Conservation (phyloP, 202 grass and related monocot species). For the Elaeis oleifera region DNA sequence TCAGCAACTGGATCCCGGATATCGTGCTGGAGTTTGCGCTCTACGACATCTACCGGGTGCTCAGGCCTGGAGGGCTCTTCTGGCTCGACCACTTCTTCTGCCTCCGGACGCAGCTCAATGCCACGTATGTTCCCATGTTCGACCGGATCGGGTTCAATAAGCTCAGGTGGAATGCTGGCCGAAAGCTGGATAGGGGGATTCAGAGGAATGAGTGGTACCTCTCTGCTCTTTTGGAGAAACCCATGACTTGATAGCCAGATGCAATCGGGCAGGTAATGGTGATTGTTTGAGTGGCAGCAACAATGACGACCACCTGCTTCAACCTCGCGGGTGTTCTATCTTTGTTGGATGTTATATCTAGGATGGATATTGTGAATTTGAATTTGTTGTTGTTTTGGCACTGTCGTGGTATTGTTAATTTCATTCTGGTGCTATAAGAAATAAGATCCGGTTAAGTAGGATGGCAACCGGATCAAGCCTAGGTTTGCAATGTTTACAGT, state of each 20-base stretch:
- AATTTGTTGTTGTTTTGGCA: too few species aligned
- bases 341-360: too few species aligned
- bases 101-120: constrained; percentile 9
- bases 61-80: constrained; percentile 58
- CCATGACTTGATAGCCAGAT: neutral
- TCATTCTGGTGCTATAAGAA: too few species aligned
- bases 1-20: constrained; percentile 35
- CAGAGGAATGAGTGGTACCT: constrained; percentile 19
- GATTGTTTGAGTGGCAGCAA: too few species aligned
- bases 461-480: too few species aligned
- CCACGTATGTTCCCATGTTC: constrained; percentile 13
- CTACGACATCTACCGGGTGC: constrained; percentile 60
- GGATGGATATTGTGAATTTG: too few species aligned
- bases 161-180: constrained; percentile 8
- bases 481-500: too few species aligned
- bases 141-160: constrained; percentile 5
- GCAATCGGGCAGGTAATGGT: too few species aligned
- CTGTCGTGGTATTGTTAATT: too few species aligned
- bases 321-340: too few species aligned
- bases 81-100: constrained; percentile 61
- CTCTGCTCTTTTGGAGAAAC: constrained; percentile 13
- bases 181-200: constrained; percentile 10
- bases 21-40: constrained; percentile 45
- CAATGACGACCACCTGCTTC: too few species aligned
- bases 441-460: too few species aligned